phyloP scores from a whole-genome alignment of 176 grass and related monocot species.

The Typha latifolia region DNA sequence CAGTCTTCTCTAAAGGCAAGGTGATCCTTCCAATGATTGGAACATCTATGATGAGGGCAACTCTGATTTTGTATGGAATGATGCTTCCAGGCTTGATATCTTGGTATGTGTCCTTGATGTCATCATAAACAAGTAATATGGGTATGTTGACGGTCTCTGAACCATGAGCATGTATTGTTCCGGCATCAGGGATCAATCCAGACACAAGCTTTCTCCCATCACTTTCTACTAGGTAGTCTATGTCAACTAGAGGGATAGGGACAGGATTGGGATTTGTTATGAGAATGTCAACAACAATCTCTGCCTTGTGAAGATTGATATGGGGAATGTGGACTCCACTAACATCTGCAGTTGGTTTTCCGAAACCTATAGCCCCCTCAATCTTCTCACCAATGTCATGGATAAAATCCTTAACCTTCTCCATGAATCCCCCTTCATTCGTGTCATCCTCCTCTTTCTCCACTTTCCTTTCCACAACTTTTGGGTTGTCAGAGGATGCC shows the following conservation, averaged over 20 bases:
- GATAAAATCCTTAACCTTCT: slow-evolving; percentile 74
- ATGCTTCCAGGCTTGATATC: slow-evolving; percentile 84
- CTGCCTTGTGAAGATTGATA: slow-evolving; percentile 49
- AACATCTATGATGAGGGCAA: slow-evolving; percentile 78
- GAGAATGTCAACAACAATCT: slow-evolving; percentile 38
- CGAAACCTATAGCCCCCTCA: slow-evolving; percentile 46
- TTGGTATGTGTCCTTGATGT: slow-evolving; percentile 49
- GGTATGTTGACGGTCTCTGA: slow-evolving; percentile 54
- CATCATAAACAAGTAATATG: slow-evolving; percentile 44
- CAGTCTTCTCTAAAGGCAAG: slow-evolving; percentile 72
- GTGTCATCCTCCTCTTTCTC: slow-evolving; percentile 16
- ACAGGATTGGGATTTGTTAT: slow-evolving; percentile 58
- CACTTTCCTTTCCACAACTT: slow-evolving; percentile 25
- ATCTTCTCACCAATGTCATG: slow-evolving; percentile 68
- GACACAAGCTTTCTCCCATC: slow-evolving; percentile 55
- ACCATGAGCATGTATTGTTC: slow-evolving; percentile 57
- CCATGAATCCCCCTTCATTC: slow-evolving; percentile 34
- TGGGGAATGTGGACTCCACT: slow-evolving; percentile 47
- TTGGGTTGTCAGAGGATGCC: slow-evolving; percentile 31
- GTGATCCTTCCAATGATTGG: slow-evolving; percentile 79
- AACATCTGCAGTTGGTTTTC: slow-evolving; percentile 43
- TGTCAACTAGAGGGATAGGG: slow-evolving; percentile 53
- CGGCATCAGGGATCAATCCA: slow-evolving; percentile 63
- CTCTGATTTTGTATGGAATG: slow-evolving; percentile 83
- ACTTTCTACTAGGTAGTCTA: slow-evolving; percentile 56